These are phyloP conservation scores for Mollisia scopiformis DNA, from an alignment of 2,329 filamentous ascomycete species.

Conservation along the genomic window DNA sequence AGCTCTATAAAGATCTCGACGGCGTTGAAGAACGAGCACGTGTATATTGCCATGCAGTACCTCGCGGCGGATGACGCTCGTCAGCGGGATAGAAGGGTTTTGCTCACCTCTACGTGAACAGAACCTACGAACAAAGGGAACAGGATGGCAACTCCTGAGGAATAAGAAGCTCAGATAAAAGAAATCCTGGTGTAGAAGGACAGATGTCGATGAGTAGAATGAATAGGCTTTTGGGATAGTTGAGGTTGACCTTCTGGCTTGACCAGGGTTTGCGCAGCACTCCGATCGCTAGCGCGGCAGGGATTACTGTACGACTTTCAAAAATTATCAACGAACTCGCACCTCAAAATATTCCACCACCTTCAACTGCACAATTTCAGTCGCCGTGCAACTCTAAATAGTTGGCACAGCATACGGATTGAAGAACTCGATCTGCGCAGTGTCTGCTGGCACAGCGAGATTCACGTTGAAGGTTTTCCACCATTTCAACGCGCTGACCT, in stretches of 20 bases:
- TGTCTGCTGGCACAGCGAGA: neutral
- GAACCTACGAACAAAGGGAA: neutral
- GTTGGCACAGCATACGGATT: too few species aligned
- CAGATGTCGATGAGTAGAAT: neutral
- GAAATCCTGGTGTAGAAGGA: neutral
- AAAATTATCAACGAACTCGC: neutral
- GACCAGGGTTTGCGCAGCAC: neutral
- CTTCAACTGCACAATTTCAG: neutral
- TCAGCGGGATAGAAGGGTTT: neutral
- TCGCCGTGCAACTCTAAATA: too few species aligned
- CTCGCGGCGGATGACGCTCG: neutral
- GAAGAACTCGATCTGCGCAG: neutral
- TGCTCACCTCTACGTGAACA: neutral
- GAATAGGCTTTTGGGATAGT: neutral
- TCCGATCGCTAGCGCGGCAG: neutral
- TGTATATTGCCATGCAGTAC: neutral
- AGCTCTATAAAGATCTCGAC: neutral
- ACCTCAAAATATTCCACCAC: neutral
- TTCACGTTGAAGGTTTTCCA: neutral
- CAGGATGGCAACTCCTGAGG: neutral
- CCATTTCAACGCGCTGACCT: neutral
- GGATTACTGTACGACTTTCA: neutral
- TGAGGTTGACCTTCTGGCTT: slow-evolving; percentile 3
- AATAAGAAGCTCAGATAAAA: slow-evolving; percentile 7
- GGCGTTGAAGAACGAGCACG: slow-evolving; percentile 1